Percentiles rank a stretch among this genome's conserved stretches.
Conservation (phyloP, 202 grass and related monocot species). For the Dendrocalamus latiflorus region DNA sequence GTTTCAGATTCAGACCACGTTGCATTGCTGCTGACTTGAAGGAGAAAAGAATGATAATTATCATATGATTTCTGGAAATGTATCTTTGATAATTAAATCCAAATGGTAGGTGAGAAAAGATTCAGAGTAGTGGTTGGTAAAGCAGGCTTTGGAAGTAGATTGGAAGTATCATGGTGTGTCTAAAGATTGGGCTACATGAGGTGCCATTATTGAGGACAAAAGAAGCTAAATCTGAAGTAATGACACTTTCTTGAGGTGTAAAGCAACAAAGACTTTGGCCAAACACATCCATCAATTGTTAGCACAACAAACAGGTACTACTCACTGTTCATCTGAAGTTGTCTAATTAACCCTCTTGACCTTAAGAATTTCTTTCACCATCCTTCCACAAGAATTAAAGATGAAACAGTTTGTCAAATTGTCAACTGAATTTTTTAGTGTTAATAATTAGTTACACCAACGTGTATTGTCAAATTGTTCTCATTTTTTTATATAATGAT, state of each 20-base stretch:
- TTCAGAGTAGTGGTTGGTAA: neutral
- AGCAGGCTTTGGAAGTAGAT: neutral
- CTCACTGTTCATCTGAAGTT: neutral
- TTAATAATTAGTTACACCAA: neutral
- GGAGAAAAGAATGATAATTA: neutral
- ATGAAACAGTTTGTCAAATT: neutral
- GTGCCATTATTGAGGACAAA: neutral
- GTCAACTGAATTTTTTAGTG: neutral
- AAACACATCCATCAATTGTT: neutral
- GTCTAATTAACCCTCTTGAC: neutral
- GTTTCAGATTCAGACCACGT: neutral
- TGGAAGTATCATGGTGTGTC: neutral
- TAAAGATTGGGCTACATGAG: neutral
- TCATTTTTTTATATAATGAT: neutral
- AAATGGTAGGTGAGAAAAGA: neutral
- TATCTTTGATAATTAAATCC: neutral
- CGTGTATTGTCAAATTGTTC: neutral
- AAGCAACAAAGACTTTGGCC: neutral
- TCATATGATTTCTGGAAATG: neutral
- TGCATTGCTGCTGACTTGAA: neutral
- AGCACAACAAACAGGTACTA: neutral
- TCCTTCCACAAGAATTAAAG: neutral
- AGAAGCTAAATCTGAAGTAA: neutral
- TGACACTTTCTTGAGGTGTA: neutral
- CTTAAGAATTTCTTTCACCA: neutral